Base-by-base conservation (phyloP, 495 filamentous ascomycete species). In the Aspergillus cristatus region DNA sequence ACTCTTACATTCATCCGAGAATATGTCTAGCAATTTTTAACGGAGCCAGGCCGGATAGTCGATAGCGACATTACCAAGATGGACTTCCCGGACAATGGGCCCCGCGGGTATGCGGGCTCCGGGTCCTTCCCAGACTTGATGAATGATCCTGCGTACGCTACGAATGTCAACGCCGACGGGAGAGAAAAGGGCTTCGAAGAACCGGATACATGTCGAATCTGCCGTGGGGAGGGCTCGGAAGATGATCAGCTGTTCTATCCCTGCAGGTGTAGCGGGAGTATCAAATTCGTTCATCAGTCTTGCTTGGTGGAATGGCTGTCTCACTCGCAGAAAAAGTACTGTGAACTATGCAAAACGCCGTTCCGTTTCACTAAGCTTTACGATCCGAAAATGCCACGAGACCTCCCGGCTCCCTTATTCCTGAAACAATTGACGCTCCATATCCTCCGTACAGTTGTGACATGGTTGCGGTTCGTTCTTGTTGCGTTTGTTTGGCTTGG, bases 351-450 rank as follows among this genome's bases (percentile, higher is more conserved):
- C 77, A 97, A 97, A 60, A 99, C 93, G 14, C 78, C 86, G 1
- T 99, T 96, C 57, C 82, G 84, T 26, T 99, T 99, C 61, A 99
- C 91, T 15, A 97, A 99, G 54, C 74, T 99, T 7, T 99, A 99
- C 67, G 74, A 86, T 42, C 85, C 86, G 7, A 68, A 87, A 43
- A 99, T 97, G 93, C 91, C 91, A 3, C 72, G 75, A 32, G 72
- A 68, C 7, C 71, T 99, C 26, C 93, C 91, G 1, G 65, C 78
- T 12, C 73, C 78, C 18, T 67, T 99, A 41, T 94, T 97, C 54
- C 40, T 86, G 38, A 75, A 76, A 37, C 83, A 87, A 53, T 75
- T 84, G 38, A 54, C 78, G 18, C 70, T 82, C 25, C 90, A 95
- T 54, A 57, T 76, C 7, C 52, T 84, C 41, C 74, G 72, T 43